Base-by-base conservation (phyloP, 1,284 basidiomycete species). In the Phylloporus sp. region DNA sequence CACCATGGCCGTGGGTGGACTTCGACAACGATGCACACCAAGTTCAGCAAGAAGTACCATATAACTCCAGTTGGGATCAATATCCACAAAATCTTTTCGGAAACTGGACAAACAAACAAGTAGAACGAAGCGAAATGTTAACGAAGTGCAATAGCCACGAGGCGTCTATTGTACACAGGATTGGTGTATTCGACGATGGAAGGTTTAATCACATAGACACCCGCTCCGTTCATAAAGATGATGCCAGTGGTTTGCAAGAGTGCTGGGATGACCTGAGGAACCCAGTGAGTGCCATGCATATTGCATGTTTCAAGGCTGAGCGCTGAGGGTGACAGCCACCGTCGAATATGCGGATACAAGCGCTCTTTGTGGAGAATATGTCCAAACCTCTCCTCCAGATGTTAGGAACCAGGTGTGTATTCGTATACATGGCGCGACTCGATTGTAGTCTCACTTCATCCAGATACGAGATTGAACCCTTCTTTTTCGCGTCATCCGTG, bases 401-500 rank as follows among this genome's bases (percentile, higher is more conserved):
- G 74, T 69, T 87, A 10, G 86, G 86, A 32, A 81, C 81, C 1
- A 82, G 74, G 82, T 84, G 26, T 50, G 74, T 64, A 7, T 17
- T 18, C 12, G 6, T 28, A 26, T 20, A 13, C 17, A 44, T 31
- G 37, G 6, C n/a, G 22, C 4, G 8, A 34, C 24, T 13, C 11
- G 22, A 26, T 3, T 15, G 13, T 12, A 11, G 29, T 49, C 61
- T 72, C 11, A 69, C 46, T 51, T 39, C 15, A 26, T 15, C 42
- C 31, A 75, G 73, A 60, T 72, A 72, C 58, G 70, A 68, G 26
- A 37, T 87, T 59, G 85, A 87, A 66, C 86, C 85, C 6, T 87
- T 86, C 72, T 87, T 82, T 67, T 87, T 86, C 64, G 81, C 85
- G 1, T 85, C 84, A 3, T 83, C 84, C 0, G 68, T 81, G 15